These are phyloP conservation scores for Chenopodium suecicum DNA, from an alignment of 148 eudicot species.

Conservation along the genomic window DNA sequence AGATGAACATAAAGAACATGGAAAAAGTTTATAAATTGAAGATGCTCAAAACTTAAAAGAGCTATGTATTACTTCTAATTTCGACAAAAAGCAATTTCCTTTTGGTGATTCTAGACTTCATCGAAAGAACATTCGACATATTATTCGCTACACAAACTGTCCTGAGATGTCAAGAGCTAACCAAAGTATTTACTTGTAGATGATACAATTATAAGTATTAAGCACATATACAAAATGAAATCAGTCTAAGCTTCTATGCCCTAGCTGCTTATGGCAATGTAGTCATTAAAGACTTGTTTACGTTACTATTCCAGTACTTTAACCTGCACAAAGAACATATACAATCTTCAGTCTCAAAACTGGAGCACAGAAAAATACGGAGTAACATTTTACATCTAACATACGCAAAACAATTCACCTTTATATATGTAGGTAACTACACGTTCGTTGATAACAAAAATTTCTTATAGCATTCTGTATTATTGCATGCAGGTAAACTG, in stretches of 20 bases:
- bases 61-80: no score
- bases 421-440: not conserved
- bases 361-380: not conserved
- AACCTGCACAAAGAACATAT: constrained; percentile 1
- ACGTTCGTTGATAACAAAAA: no score
- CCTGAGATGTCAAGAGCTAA: not conserved
- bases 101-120: no score
- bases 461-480: no score
- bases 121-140: no score
- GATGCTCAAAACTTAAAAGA: no score
- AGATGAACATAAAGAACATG: no score
- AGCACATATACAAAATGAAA: not conserved
- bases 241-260: not conserved
- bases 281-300: not conserved
- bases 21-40: no score
- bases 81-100: no score
- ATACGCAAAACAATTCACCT: not conserved
- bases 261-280: not conserved
- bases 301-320: not conserved
- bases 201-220: not conserved
- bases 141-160: no score
- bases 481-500: no score
- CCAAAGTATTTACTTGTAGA: not conserved
- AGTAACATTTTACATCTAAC: not conserved
- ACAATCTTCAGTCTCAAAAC: not conserved